Evolutionary conservation across 2,329 filamentous ascomycete genomes (phyloP).

Genomic region (Trichoderma sp.): DNA sequence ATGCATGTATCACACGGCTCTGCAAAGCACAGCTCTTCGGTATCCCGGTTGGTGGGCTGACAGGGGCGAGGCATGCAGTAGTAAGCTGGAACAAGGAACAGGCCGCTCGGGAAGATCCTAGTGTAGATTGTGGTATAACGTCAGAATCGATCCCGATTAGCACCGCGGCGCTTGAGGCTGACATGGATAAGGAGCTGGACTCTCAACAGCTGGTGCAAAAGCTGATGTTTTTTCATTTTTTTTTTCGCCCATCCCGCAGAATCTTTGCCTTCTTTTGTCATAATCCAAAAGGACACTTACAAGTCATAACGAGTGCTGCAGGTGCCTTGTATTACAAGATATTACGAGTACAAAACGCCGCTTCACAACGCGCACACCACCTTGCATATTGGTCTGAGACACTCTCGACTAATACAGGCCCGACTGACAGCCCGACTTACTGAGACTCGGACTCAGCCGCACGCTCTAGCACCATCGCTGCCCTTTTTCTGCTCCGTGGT

Average conservation of each 20-base stretch:
- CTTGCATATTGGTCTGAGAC: neutral
- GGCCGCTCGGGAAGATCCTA: slow-evolving; percentile 8
- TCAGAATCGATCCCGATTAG: neutral
- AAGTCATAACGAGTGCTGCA: too few species aligned
- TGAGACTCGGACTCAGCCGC: neutral
- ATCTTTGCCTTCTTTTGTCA: too few species aligned
- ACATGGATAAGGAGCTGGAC: too few species aligned
- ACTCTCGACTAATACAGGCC: neutral
- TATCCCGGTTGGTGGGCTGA: neutral
- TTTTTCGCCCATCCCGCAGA: too few species aligned
- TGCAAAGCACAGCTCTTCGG: neutral
- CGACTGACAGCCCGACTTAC: neutral
- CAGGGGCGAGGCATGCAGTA: neutral
- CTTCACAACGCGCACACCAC: neutral
- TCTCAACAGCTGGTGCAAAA: too few species aligned
- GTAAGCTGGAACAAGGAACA: slow-evolving; percentile 18
- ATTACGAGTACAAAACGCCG: neutral
- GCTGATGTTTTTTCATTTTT: too few species aligned
- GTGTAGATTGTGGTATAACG: slow-evolving; percentile 11
- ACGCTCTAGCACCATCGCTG: neutral
- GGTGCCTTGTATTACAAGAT: too few species aligned
- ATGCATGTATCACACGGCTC: neutral
- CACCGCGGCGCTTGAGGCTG: too few species aligned
- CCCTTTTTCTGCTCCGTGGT: neutral
- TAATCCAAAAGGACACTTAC: too few species aligned